Percentiles rank a stretch among this genome's conserved stretches.
Conservation (phyloP, 2,329 filamentous ascomycete genomes). For the Fusarium longipes region DNA sequence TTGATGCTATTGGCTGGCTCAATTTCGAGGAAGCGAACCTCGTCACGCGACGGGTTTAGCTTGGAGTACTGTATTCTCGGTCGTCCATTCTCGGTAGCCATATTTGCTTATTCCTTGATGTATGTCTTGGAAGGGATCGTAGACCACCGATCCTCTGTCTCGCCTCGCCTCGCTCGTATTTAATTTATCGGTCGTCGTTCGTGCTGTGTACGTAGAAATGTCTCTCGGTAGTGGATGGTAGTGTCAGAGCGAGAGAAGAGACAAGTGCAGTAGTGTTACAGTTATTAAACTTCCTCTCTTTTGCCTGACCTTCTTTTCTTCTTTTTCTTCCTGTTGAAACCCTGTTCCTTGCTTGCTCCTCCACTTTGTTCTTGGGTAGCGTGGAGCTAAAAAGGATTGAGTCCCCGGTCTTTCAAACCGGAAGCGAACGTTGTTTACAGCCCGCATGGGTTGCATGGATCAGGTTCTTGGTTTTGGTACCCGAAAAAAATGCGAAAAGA, state of each 20-base stretch:
- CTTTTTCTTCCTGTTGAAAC: background rate
- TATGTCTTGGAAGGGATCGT: background rate
- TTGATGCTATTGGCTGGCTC: conserved; percentile 44
- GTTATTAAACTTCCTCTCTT: background rate
- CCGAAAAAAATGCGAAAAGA: background rate
- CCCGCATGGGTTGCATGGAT: conserved; percentile 2
- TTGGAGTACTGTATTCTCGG: conserved; percentile 31
- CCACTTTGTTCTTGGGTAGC: conserved; percentile 2
- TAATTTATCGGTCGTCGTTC: background rate
- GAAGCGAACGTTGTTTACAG: conserved; percentile 7
- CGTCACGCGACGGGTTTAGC: conserved; percentile 30
- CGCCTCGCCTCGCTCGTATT: conserved; percentile 2
- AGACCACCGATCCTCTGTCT: background rate
- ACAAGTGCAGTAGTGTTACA: conserved; percentile 9
- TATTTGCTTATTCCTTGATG: conserved; percentile 10
- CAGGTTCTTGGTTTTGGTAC: background rate
- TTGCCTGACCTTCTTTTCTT: background rate
- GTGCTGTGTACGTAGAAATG: background rate
- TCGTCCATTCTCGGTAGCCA: conserved; percentile 14
- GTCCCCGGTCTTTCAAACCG: background rate
- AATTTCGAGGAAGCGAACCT: conserved; percentile 51
- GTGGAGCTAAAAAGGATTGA: background rate
- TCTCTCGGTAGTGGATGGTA: background rate
- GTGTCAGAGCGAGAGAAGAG: background rate
- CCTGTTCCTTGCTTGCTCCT: background rate